Percentiles rank a stretch among this genome's conserved stretches.
Conservation (phyloP, 495 filamentous ascomycete genomes). For the Aspergillus olivimuriae region DNA sequence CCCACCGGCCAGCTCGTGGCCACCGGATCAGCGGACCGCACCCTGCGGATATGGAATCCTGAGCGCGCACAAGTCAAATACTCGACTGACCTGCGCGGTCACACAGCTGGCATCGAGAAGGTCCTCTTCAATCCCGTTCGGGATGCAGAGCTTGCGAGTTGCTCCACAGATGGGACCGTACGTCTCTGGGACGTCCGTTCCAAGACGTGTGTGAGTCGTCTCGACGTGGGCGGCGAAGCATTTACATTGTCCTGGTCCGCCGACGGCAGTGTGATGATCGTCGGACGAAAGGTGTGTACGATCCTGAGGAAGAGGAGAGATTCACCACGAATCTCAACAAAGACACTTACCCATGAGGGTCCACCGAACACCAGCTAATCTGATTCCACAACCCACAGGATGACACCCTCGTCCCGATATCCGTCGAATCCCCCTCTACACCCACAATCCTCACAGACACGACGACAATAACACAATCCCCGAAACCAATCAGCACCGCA, state of each 20-base stretch:
- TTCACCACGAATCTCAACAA: no score
- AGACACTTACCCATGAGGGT: no score
- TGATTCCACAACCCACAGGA: no score
- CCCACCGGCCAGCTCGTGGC: slow-evolving; percentile 80
- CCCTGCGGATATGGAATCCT: slow-evolving; percentile 86
- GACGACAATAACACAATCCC: slow-evolving; percentile 5
- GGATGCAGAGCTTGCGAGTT: slow-evolving; percentile 82
- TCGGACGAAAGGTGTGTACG: slow-evolving; percentile 68
- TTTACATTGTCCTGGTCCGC: slow-evolving; percentile 83
- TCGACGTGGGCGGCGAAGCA: slow-evolving; percentile 75
- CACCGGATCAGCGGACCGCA: slow-evolving; percentile 74
- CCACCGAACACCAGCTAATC: no score
- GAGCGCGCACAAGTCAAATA: slow-evolving; percentile 74
- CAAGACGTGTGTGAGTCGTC: slow-evolving; percentile 68
- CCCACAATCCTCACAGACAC: slow-evolving; percentile 24
- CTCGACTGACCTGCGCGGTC: slow-evolving; percentile 81
- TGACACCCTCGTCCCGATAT: slow-evolving; percentile 64
- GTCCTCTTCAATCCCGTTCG: slow-evolving; percentile 85
- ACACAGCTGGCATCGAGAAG: slow-evolving; percentile 70
- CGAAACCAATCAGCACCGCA: slow-evolving; percentile 13
- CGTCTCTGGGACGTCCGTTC: slow-evolving; percentile 91
- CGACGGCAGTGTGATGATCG: slow-evolving; percentile 75
- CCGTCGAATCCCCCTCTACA: slow-evolving; percentile 35
- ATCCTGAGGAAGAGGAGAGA: no score
- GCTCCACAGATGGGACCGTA: slow-evolving; percentile 77